Base-by-base conservation (phyloP, 2,329 filamentous ascomycete genomes). In the Sarocladiaceae sp. region DNA sequence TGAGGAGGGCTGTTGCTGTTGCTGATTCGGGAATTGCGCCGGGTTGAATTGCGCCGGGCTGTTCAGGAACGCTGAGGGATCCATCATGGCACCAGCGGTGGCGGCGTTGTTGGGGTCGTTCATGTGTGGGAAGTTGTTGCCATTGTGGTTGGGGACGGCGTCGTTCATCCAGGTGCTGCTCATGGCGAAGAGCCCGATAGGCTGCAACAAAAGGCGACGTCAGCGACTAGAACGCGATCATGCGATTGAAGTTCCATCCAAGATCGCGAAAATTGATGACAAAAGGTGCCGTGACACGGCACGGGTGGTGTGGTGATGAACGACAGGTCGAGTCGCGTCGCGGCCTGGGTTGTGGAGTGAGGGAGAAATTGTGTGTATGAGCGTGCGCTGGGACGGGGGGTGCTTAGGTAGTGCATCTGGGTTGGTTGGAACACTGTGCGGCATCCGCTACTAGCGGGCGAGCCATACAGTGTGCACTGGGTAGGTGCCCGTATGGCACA, bases 111-210 rank as follows among this genome's bases (percentile, higher is more conserved):
- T 80, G 35, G 77, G 72, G 58, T 83, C 78, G 63, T 72, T 77
- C 66, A 82, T 74, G 60, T 80, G 78, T 55, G 75, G 71, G 63
- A 82, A 82, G 69, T 75, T 74, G 70, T 78, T 80, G 72, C 78
- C 78, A 81, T 82, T 81, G 67, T 82, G 78, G 66, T 80, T 83
- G 58, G 76, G 75, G 68, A 80, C 73, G 67, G 79, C 71, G 65
- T 84, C 80, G 67, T 82, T 83, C 73, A 83, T 82, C 80, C 80
- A 83, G 70, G 78, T 77, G 72, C 75, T 83, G 40, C 40, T 43
- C 80, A 83, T 83, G 71, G 75, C 75, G 63, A 68, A 63, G 62
- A 62, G 57, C 62, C 46, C 46, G 32, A 47, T 26, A 33, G 27
- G 24, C 40, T 43, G 40, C 64, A 67, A 58, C 57, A 56, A 57